Evolutionary conservation across 108 stramenopile species (phyloP).

Genomic region (Discostella stelligeroides): DNA sequence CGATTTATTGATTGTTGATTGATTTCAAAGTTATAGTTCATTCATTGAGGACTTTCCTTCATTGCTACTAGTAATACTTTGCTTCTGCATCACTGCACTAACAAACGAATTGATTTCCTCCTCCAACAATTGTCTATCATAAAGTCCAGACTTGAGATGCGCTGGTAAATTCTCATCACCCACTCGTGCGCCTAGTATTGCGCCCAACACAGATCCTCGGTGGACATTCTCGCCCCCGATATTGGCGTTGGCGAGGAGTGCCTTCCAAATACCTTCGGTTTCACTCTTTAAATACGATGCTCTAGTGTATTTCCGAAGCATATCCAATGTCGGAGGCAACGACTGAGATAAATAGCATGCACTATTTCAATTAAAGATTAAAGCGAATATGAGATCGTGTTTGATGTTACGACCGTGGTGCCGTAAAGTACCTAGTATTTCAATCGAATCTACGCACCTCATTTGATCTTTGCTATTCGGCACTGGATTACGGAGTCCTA

Average conservation of each 20-base stretch:
- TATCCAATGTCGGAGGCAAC: constrained; percentile 68
- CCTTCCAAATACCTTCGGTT: constrained; percentile 52
- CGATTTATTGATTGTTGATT: too few species aligned
- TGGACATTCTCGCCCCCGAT: constrained; percentile 92
- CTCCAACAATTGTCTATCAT: constrained; percentile 35
- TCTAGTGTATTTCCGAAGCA: constrained; percentile 71
- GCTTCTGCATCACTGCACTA: constrained; percentile 40
- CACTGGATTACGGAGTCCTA: constrained; percentile 35
- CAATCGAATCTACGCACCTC: constrained; percentile 36
- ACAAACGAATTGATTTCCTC: constrained; percentile 74
- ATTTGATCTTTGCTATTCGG: constrained; percentile 43
- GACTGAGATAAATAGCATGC: constrained; percentile 82
- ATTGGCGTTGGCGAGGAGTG: constrained; percentile 82
- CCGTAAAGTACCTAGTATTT: background rate
- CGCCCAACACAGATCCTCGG: constrained; percentile 80
- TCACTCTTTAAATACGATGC: constrained; percentile 16
- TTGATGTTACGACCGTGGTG: background rate
- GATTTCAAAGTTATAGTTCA: too few species aligned
- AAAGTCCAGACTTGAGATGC: constrained; percentile 58
- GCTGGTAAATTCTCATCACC: constrained; percentile 53
- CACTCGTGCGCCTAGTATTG: constrained; percentile 73
- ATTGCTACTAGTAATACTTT: background rate
- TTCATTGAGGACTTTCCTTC: background rate
- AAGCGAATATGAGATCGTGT: too few species aligned
- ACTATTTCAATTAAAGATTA: too few species aligned